Evolutionary conservation across 139 green algal species (phyloP).

Genomic region (Haematococcus lacustris): DNA sequence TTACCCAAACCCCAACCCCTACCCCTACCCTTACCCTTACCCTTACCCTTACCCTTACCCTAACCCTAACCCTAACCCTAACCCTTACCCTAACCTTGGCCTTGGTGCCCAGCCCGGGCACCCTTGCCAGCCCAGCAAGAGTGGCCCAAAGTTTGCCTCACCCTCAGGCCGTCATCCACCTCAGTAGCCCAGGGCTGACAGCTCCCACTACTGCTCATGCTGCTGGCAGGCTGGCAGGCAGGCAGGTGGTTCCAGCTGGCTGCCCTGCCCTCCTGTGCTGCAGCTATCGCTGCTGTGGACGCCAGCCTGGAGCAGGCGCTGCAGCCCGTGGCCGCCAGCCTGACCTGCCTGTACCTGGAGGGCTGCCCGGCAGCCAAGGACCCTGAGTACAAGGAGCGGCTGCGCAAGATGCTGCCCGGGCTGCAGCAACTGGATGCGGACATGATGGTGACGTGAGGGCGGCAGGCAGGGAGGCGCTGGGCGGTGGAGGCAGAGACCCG

Average conservation of each 20-base stretch:
- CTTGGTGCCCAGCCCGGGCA: not conserved
- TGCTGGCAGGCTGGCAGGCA: not conserved
- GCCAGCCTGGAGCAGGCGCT: constrained; percentile 45
- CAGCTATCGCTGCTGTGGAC: constrained; percentile 40
- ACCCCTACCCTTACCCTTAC: no score
- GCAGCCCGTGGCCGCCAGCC: constrained; percentile 16
- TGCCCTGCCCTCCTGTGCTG: not conserved
- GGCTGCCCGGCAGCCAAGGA: constrained; percentile 60
- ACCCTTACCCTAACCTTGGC: no score
- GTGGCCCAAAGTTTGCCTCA: not conserved
- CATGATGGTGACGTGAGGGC: no score
- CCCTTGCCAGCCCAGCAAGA: not conserved
- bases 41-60: no score
- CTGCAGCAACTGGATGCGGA: constrained; percentile 72
- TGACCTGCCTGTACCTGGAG: constrained; percentile 81
- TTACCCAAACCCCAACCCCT: no score
- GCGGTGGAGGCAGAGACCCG: no score
- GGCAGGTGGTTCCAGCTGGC: not conserved
- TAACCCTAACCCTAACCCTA: no score
- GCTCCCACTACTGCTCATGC: not conserved
- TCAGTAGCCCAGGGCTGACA: not conserved
- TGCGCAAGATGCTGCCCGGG: constrained; percentile 57
- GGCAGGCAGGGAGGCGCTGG: no score
- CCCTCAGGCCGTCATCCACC: no score
- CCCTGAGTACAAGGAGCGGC: constrained; percentile 40